A percentile compares a stretch with the other conserved stretches of the same genome.
These are phyloP conservation scores for Pseudogymnoascus sp. DNA, from an alignment of 2,329 filamentous ascomycete genomes.

Conservation along the genomic window DNA sequence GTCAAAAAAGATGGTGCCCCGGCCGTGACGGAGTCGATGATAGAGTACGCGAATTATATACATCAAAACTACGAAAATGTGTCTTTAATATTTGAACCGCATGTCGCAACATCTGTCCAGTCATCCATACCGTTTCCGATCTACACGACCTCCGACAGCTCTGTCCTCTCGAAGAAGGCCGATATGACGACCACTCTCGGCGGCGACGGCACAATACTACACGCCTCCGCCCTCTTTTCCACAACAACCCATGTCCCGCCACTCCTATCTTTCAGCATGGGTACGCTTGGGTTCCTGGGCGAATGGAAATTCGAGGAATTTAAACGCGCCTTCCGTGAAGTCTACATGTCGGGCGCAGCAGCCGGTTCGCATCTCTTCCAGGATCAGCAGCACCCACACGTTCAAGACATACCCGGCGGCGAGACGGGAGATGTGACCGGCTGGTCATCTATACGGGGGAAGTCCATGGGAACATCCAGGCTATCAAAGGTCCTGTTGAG, in stretches of 20 bases:
- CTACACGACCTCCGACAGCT: slow-evolving; percentile 41
- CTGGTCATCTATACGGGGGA: slow-evolving; percentile 71
- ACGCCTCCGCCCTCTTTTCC: slow-evolving; percentile 79
- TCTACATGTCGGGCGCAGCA: slow-evolving; percentile 71
- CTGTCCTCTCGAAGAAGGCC: slow-evolving; percentile 64
- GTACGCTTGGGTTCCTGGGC: slow-evolving; percentile 85
- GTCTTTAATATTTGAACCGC: slow-evolving; percentile 74
- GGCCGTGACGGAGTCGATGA: slow-evolving; percentile 27
- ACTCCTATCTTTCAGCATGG: slow-evolving; percentile 93
- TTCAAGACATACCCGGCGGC: slow-evolving; percentile 12
- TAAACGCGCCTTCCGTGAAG: slow-evolving; percentile 84
- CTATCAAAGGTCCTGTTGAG: slow-evolving; percentile 77
- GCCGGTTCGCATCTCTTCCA: slow-evolving; percentile 26
- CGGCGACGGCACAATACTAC: slow-evolving; percentile 84
- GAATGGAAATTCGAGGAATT: slow-evolving; percentile 95
- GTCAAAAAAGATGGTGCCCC: slow-evolving; percentile 56
- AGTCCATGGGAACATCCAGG: slow-evolving; percentile 68
- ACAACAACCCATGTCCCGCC: slow-evolving; percentile 76
- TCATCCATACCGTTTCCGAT: slow-evolving; percentile 64
- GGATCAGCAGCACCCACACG: slow-evolving; percentile 26
- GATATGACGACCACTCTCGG: slow-evolving; percentile 87
- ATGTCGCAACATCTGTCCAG: slow-evolving; percentile 65
- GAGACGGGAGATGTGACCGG: slow-evolving; percentile 34
- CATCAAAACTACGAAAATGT: slow-evolving; percentile 70
- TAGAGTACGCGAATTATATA: slow-evolving; percentile 42